Conservation (phyloP, 192 early-diverging fungal genomes). For the Coemansia aciculifera region DNA sequence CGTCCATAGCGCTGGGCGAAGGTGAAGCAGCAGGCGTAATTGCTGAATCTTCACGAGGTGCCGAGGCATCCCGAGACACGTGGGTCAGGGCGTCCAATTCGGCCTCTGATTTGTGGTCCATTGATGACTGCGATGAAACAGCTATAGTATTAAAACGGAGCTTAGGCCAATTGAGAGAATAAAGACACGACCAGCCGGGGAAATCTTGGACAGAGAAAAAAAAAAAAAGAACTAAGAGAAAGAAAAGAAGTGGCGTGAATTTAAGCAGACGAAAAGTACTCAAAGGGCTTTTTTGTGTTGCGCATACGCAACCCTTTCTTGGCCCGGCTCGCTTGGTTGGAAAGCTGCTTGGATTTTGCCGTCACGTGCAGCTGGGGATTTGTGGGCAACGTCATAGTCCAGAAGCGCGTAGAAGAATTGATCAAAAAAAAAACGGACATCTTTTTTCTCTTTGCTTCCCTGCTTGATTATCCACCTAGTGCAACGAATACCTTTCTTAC, state of each 20-base stretch:
- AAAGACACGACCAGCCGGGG: not conserved
- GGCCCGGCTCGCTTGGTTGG: not conserved
- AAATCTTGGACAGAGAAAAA: not conserved
- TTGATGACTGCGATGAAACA: not conserved
- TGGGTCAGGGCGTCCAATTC: slow-evolving; percentile 16
- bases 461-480: not conserved
- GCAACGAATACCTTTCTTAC: not conserved
- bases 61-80: slow-evolving; percentile 1
- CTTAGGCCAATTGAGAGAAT: not conserved
- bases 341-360: not conserved
- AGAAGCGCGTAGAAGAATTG: not conserved
- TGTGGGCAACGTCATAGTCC: not conserved
- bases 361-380: not conserved
- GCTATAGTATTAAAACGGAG: not conserved
- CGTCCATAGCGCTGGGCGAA: slow-evolving; percentile 1
- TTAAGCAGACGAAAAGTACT: not conserved
- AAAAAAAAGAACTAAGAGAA: not conserved
- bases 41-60: slow-evolving; percentile 8
- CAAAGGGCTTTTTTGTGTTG: no score
- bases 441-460: not conserved
- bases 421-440: not conserved
- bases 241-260: not conserved
- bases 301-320: not conserved
- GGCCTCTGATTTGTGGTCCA: slow-evolving; percentile 25
- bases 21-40: slow-evolving; percentile 1